A percentile compares a stretch with the other conserved stretches of the same genome.
Evolutionary conservation across 495 filamentous ascomycete species (phyloP).

Genomic region (Penicillium pulvis): DNA sequence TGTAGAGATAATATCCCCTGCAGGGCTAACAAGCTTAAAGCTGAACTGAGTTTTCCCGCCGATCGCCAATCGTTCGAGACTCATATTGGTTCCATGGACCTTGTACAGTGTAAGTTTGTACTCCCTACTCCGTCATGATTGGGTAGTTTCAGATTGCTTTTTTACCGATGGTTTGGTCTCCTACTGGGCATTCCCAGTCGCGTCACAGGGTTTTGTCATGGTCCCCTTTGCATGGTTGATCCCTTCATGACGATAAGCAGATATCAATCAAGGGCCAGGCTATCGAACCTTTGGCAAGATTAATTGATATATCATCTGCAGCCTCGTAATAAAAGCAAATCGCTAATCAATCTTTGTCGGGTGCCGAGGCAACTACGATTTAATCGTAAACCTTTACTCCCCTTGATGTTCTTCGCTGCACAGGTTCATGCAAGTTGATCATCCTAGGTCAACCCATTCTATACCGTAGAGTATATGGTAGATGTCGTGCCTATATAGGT

Average conservation of each 20-base stretch:
- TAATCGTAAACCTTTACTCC: too few species aligned
- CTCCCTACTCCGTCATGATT: neutral
- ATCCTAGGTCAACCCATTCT: too few species aligned
- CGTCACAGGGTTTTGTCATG: slow-evolving; percentile 16
- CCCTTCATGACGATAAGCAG: slow-evolving; percentile 17
- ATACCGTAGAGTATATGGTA: neutral
- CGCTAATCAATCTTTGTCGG: neutral
- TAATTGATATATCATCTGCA: neutral
- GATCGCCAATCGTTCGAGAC: slow-evolving; percentile 7
- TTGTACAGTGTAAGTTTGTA: neutral
- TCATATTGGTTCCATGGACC: neutral
- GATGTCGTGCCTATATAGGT: neutral
- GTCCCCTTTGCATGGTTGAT: slow-evolving; percentile 15
- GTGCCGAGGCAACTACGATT: neutral
- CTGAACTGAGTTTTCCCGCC: neutral
- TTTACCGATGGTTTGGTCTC: neutral
- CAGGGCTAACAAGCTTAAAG: slow-evolving; percentile 23
- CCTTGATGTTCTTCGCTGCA: neutral
- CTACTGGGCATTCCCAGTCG: slow-evolving; percentile 10
- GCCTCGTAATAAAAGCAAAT: neutral
- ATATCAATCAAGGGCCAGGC: neutral
- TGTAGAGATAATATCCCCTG: neutral
- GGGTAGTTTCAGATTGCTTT: neutral
- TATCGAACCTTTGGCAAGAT: neutral
- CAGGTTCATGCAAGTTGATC: neutral